Conservation (phyloP, 768 basidiomycete species). For the Podaxis sp. region DNA sequence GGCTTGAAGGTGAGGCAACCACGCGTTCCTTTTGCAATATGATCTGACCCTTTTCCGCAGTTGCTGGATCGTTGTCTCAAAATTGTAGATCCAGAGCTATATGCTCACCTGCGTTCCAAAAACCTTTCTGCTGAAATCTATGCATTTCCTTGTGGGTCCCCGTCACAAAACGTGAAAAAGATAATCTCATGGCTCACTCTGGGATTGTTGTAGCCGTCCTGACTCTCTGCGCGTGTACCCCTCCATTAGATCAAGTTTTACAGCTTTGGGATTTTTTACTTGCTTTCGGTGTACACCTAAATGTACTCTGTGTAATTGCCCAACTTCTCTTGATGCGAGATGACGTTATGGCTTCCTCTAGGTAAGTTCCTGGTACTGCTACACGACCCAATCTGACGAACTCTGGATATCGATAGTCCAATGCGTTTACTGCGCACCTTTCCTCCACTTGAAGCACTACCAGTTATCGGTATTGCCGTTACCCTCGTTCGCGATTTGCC, state of each 20-base stretch:
- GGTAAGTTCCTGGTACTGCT: constrained; percentile 46
- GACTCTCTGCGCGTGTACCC: constrained; percentile 95
- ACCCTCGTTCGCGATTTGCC: constrained; percentile 92
- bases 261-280: constrained; percentile 97
- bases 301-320: constrained; percentile 95
- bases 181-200: neutral
- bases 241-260: constrained; percentile 92
- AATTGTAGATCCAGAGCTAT: constrained; percentile 88
- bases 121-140: constrained; percentile 96
- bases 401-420: constrained; percentile 51
- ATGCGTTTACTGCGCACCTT: constrained; percentile 94
- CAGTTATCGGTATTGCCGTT: constrained; percentile 90
- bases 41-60: constrained; percentile 36
- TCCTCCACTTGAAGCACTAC: constrained; percentile 84
- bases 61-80: constrained; percentile 90
- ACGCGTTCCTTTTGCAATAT: neutral
- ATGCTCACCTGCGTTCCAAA: constrained; percentile 76
- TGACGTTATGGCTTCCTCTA: constrained; percentile 83
- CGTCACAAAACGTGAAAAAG: neutral
- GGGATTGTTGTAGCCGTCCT: constrained; percentile 63
- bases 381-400: constrained; percentile 4
- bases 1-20: constrained; percentile 74
- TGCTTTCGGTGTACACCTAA: constrained; percentile 95
- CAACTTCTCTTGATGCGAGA: constrained; percentile 89
- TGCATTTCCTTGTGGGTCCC: constrained; percentile 87